phyloP scores from a whole-genome alignment of 805 yeast genomes.

The Wickerhamomyces xylosicus region DNA sequence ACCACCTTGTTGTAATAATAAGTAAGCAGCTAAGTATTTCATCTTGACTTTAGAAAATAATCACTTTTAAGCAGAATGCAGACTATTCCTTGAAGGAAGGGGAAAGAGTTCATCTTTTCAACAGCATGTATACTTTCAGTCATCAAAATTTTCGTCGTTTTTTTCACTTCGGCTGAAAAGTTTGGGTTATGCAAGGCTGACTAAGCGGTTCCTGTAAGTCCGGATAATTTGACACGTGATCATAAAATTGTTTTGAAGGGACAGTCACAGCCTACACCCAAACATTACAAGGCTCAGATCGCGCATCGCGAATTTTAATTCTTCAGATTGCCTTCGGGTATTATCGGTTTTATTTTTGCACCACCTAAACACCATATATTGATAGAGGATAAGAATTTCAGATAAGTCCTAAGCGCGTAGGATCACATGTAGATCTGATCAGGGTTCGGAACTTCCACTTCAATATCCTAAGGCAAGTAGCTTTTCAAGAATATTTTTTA shows the following conservation, averaged over 20 bases:
- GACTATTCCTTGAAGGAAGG: not conserved
- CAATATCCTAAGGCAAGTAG: too few species aligned
- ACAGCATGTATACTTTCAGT: not conserved
- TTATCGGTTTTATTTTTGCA: too few species aligned
- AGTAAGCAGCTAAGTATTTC: slow-evolving; percentile 99
- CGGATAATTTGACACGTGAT: not conserved
- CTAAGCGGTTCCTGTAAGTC: not conserved
- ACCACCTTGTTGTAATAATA: slow-evolving; percentile 96
- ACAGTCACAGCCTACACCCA: slow-evolving; percentile 1
- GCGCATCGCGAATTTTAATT: too few species aligned
- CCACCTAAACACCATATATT: too few species aligned
- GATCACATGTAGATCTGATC: too few species aligned
- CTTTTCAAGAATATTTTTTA: too few species aligned
- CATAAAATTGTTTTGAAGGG: too few species aligned
- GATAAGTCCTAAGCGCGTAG: too few species aligned
- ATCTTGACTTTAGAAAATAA: not conserved
- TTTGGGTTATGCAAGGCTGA: not conserved
- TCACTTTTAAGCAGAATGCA: not conserved
- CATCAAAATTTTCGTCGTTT: not conserved
- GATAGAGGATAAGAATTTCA: too few species aligned
- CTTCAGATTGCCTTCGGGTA: too few species aligned
- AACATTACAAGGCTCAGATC: not conserved
- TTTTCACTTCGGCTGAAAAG: not conserved
- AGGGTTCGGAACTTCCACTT: too few species aligned
- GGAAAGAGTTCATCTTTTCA: not conserved